Conservation (phyloP, 306 rosid genomes). For the Quercus agrifolia region DNA sequence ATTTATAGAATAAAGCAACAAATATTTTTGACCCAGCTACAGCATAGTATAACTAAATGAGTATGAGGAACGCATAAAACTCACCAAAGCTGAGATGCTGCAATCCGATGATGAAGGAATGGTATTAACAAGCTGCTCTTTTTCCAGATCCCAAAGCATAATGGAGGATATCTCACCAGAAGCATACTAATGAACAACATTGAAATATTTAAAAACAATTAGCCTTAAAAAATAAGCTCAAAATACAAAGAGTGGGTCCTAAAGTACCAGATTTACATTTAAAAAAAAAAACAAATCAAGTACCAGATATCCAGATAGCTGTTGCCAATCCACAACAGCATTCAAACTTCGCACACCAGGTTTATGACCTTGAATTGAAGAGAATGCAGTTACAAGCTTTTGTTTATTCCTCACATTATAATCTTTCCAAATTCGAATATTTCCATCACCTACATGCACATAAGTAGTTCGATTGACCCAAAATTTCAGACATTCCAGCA, state of each 20-base stretch:
- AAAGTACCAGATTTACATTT: background rate
- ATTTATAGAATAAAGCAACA: background rate
- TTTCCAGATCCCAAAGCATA: slow-evolving; percentile 89
- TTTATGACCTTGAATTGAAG: slow-evolving; percentile 87
- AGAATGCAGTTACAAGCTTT: slow-evolving; percentile 95
- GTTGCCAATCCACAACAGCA: slow-evolving; percentile 99
- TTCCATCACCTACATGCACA: slow-evolving; percentile 70
- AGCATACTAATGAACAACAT: slow-evolving; percentile 65
- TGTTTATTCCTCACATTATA: slow-evolving; percentile 70
- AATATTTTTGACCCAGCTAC: background rate
- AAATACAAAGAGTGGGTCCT: background rate
- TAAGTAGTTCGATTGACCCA: slow-evolving; percentile 12
- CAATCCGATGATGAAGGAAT: slow-evolving; percentile 80
- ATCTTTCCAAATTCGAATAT: slow-evolving; percentile 91
- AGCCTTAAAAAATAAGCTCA: slow-evolving; percentile 6
- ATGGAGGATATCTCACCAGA: slow-evolving; percentile 79
- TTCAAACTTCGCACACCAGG: slow-evolving; percentile 81
- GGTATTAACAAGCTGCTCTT: slow-evolving; percentile 75
- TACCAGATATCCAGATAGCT: slow-evolving; percentile 95
- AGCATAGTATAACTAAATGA: background rate
- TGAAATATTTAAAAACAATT: slow-evolving; percentile 17
- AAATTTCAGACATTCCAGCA: slow-evolving; percentile 5
- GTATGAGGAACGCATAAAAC: slow-evolving; percentile 23
- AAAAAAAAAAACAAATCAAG: slow-evolving; percentile 1
- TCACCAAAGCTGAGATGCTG: slow-evolving; percentile 89